Percentiles rank a stretch among this genome's conserved stretches.
phyloP scores from a whole-genome alignment of 1,284 basidiomycete genomes.

The Naganishia cerealis region DNA sequence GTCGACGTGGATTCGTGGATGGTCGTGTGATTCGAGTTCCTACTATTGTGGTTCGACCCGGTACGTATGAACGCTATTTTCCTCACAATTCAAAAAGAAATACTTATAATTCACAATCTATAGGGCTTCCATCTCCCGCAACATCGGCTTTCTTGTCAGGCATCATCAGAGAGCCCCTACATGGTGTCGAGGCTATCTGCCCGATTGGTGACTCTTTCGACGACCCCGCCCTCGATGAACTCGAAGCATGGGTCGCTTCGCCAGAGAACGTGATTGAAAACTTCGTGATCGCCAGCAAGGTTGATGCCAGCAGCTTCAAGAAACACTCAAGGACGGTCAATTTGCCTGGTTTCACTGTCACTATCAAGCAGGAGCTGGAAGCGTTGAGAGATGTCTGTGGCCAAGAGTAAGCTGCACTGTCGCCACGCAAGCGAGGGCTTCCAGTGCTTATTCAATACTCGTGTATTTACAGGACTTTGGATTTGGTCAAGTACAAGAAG shows the following conservation, averaged over 20 bases:
- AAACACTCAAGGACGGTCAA: conserved; percentile 58
- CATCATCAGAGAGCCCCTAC: conserved; percentile 65
- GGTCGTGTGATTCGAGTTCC: conserved; percentile 65
- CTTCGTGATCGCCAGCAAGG: conserved; percentile 60
- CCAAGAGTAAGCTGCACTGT: conserved; percentile 35
- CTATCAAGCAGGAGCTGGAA: conserved; percentile 50
- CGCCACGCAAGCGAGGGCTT: neutral
- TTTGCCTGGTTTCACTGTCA: conserved; percentile 53
- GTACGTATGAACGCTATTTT: neutral
- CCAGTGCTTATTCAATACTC: neutral
- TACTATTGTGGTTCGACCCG: conserved; percentile 64
- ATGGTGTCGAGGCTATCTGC: conserved; percentile 60
- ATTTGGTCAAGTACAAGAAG: conserved; percentile 52
- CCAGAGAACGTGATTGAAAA: conserved; percentile 62
- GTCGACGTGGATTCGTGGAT: conserved; percentile 62
- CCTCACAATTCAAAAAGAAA: neutral
- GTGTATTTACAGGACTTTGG: conserved; percentile 39
- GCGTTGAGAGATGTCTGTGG: conserved; percentile 50
- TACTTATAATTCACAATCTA: neutral
- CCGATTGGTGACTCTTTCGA: conserved; percentile 57
- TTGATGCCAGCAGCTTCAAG: conserved; percentile 58
- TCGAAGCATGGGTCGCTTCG: conserved; percentile 61
- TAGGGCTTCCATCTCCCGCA: conserved; percentile 60
- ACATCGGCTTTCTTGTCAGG: conserved; percentile 65
- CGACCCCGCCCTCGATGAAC: conserved; percentile 51